Conservation (phyloP, 2,329 filamentous ascomycete species). For the Colletotrichum sidae region DNA sequence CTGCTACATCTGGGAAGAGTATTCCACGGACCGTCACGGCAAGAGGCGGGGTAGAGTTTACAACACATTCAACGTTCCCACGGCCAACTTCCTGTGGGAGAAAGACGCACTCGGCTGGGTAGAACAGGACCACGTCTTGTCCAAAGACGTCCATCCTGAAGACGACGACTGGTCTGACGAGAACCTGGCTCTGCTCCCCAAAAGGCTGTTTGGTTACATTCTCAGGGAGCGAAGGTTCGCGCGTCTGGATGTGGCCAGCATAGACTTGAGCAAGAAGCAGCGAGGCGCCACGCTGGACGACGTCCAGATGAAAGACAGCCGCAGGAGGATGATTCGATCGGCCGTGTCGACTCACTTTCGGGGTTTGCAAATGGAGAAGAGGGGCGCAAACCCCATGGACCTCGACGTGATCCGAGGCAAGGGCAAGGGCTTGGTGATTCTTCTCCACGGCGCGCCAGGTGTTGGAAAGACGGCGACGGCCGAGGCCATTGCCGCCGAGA, state of each 20-base stretch:
- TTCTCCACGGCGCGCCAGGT: constrained; percentile 23
- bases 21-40: background rate
- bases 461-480: constrained; percentile 13
- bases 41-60: background rate
- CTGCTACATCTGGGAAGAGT: background rate
- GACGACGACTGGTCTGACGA: background rate
- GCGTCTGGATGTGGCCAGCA: background rate
- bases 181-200: background rate
- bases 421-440: constrained; percentile 17
- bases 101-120: background rate
- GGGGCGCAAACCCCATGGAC: background rate
- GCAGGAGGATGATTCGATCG: constrained; percentile 9
- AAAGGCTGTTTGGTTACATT: background rate
- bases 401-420: constrained; percentile 24
- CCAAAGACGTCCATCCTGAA: background rate
- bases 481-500: constrained; percentile 41
- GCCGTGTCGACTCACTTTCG: constrained; percentile 3
- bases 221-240: background rate
- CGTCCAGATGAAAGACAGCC: background rate
- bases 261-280: background rate
- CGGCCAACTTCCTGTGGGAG: background rate
- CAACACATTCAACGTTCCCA: background rate
- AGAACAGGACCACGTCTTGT: background rate
- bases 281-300: background rate
- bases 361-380: background rate